A percentile compares a stretch with the other conserved stretches of the same genome.
phyloP scores from a whole-genome alignment of 1,139 yeast genomes.

The Debaryomyces subglobosus region DNA sequence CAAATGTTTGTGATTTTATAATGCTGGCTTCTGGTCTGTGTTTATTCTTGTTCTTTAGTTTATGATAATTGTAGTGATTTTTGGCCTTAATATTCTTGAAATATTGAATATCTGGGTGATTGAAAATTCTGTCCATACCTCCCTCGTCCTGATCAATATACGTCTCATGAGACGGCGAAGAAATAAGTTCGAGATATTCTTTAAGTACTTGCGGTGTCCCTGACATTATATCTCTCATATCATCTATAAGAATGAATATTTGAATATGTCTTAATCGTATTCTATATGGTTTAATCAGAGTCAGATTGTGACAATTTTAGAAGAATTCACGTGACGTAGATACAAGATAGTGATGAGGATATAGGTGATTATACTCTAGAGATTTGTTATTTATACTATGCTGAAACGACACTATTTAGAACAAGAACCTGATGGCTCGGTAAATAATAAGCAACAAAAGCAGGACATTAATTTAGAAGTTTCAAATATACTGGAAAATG shows the following conservation, averaged over 20 bases:
- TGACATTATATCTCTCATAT: conserved; percentile 19
- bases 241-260: background rate
- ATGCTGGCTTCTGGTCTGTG: conserved; percentile 17
- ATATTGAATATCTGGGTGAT: conserved; percentile 45
- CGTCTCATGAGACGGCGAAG: conserved; percentile 22
- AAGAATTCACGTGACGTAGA: background rate
- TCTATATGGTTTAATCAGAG: background rate
- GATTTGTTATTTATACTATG: background rate
- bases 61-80: conserved; percentile 43
- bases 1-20: conserved; percentile 24
- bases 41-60: conserved; percentile 22
- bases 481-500: background rate
- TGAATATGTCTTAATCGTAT: background rate
- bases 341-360: background rate
- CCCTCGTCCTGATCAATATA: conserved; percentile 17
- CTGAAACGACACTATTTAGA: background rate
- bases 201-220: conserved; percentile 34
- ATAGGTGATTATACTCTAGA: background rate
- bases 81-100: conserved; percentile 39
- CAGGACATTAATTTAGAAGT: background rate
- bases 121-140: conserved; percentile 17
- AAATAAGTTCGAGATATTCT: conserved; percentile 31
- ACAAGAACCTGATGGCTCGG: background rate
- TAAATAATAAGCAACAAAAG: background rate
- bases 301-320: background rate